These are phyloP conservation scores for Casaregolazyma lundiana DNA, from an alignment of 1,139 yeast species.

Conservation along the genomic window DNA sequence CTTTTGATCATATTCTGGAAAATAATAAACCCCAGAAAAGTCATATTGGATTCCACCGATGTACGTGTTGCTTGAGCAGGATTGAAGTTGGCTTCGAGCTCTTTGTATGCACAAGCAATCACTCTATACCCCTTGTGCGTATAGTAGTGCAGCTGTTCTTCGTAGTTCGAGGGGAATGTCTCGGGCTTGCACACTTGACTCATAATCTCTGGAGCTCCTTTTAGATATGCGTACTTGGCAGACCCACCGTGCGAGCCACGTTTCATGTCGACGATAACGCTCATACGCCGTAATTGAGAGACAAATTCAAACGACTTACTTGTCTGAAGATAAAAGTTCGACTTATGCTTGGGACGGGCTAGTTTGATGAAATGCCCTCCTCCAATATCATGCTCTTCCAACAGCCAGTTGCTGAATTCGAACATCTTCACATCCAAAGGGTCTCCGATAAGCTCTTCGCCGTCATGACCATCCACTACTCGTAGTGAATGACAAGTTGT, in stretches of 20 bases:
- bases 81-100: constrained; percentile 33
- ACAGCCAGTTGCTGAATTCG: constrained; percentile 74
- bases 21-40: constrained; percentile 80
- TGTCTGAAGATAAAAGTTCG: constrained; percentile 45
- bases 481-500: constrained; percentile 87
- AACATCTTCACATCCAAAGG: constrained; percentile 93
- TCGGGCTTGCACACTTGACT: constrained; percentile 65
- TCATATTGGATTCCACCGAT: constrained; percentile 60
- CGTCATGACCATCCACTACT: constrained; percentile 46
- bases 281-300: constrained; percentile 84
- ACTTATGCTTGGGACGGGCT: constrained; percentile 30
- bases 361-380: constrained; percentile 40
- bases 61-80: constrained; percentile 41
- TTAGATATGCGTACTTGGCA: constrained; percentile 53
- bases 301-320: constrained; percentile 78
- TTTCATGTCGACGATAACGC: constrained; percentile 55
- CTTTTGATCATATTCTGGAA: constrained; percentile 86
- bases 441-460: constrained; percentile 78
- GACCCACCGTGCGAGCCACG: constrained; percentile 20
- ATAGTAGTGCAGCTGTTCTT: constrained; percentile 69
- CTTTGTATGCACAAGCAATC: constrained; percentile 85
- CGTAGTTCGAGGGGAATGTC: constrained; percentile 69
- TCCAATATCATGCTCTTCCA: constrained; percentile 57
- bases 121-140: constrained; percentile 94
- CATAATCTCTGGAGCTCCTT: constrained; percentile 99